Evolutionary conservation across 140 eudicot species (phyloP).

Genomic region (Senecio squalidus): DNA sequence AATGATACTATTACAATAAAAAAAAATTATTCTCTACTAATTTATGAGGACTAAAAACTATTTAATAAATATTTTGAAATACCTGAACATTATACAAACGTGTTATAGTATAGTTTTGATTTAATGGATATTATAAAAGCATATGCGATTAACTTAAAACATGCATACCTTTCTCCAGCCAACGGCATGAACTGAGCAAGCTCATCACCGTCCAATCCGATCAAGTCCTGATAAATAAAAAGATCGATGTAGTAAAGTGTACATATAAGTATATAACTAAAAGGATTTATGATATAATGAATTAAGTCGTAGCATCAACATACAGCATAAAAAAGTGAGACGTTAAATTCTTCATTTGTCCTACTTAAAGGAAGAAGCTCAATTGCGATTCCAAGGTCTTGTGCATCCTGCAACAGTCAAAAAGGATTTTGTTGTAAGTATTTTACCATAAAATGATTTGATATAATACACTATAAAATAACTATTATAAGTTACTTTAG

Average conservation of each 20-base stretch:
- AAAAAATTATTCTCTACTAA: background rate
- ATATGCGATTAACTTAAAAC: background rate
- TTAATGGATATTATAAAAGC: background rate
- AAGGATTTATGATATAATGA: background rate
- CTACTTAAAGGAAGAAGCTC: constrained; percentile 88
- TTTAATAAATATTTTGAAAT: no score
- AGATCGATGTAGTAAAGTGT: constrained; percentile 7
- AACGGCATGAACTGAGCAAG: constrained; percentile 67
- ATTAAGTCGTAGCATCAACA: constrained; percentile 19
- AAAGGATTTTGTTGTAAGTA: constrained; percentile 1
- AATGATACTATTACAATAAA: background rate
- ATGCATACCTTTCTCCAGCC: constrained; percentile 65
- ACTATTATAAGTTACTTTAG: constrained; percentile 44
- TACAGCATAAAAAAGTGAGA: constrained; percentile 87
- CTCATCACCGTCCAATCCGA: constrained; percentile 83
- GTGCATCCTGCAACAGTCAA: constrained; percentile 75
- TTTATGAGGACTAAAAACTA: background rate
- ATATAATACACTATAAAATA: no score
- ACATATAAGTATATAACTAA: background rate
- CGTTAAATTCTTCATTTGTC: constrained; percentile 69
- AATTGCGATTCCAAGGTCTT: constrained; percentile 90
- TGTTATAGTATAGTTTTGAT: background rate
- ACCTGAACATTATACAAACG: background rate
- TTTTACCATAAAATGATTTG: background rate
- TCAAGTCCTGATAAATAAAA: constrained; percentile 58